Conservation (phyloP, 2,329 filamentous ascomycete species). For the Colletotrichum tamarilloi region DNA sequence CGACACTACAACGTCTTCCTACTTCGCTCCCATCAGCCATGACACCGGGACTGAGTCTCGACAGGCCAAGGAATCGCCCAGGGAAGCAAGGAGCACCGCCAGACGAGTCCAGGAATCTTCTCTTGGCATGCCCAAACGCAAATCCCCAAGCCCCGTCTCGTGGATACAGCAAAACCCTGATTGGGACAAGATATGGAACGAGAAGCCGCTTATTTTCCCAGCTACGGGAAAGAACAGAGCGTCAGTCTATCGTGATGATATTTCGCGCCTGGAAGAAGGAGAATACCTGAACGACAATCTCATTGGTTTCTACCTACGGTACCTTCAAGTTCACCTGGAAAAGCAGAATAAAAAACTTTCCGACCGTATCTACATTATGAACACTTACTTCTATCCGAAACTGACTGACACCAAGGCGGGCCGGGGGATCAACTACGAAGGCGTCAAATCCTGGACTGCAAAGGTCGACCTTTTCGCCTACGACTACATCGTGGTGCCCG, state of each 20-base stretch:
- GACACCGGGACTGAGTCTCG: not conserved
- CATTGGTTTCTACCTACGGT: constrained; percentile 87
- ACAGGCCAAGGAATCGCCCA: not conserved
- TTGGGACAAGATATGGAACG: constrained; percentile 64
- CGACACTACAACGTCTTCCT: not conserved
- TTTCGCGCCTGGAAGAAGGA: constrained; percentile 82
- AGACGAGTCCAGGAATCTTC: not conserved
- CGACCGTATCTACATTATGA: constrained; percentile 85
- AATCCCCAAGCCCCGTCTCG: constrained; percentile 37
- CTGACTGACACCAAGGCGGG: constrained; percentile 70
- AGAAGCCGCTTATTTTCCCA: constrained; percentile 71
- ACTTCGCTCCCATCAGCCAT: not conserved
- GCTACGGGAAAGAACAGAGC: constrained; percentile 68
- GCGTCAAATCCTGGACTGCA: constrained; percentile 88
- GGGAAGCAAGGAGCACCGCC: constrained; percentile 2
- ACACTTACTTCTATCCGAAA: constrained; percentile 89
- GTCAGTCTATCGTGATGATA: constrained; percentile 77
- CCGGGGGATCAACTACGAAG: constrained; percentile 80
- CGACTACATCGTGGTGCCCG: constrained; percentile 91
- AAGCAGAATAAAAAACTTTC: constrained; percentile 64
- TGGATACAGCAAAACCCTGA: constrained; percentile 64
- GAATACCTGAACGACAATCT: constrained; percentile 94
- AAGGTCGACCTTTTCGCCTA: constrained; percentile 86
- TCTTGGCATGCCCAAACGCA: constrained; percentile 26
- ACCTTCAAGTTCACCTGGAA: constrained; percentile 72